phyloP scores from a whole-genome alignment of 345 rosid species.

The Toxicodendron radicans region DNA sequence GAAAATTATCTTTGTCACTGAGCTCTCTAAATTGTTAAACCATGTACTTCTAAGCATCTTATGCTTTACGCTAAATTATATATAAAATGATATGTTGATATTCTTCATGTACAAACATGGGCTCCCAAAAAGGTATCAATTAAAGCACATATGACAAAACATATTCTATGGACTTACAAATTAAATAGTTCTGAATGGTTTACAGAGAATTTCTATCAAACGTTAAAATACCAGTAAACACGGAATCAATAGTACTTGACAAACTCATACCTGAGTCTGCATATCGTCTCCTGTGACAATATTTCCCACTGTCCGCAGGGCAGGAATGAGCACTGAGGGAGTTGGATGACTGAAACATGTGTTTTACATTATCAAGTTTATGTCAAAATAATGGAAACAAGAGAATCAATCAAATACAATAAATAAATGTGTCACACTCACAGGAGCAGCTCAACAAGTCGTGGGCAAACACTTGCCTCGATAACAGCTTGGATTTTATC shows the following conservation, averaged over 20 bases:
- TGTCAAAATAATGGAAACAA: not conserved
- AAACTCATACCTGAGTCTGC: slow-evolving; percentile 62
- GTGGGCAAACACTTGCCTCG: slow-evolving; percentile 82
- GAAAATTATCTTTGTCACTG: no score
- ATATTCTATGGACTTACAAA: not conserved
- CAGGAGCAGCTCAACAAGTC: slow-evolving; percentile 81
- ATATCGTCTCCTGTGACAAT: slow-evolving; percentile 91
- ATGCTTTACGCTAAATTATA: no score
- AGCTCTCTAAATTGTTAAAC: no score
- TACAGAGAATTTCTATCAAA: not conserved
- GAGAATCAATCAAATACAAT: not conserved
- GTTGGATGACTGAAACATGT: slow-evolving; percentile 60
- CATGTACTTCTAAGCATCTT: no score
- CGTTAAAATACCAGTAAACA: not conserved
- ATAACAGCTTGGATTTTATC: slow-evolving; percentile 97
- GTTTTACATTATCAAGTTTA: slow-evolving; percentile 3
- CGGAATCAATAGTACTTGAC: not conserved
- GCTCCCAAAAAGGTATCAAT: no score
- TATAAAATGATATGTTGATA: no score
- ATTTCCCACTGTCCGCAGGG: slow-evolving; percentile 87
- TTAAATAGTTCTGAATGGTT: not conserved
- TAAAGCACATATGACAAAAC: no score
- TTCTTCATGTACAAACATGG: no score
- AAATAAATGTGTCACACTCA: slow-evolving; percentile 37
- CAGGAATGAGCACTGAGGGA: slow-evolving; percentile 89